phyloP scores from a whole-genome alignment of 495 filamentous ascomycete species.

The Podospora anserina region DNA sequence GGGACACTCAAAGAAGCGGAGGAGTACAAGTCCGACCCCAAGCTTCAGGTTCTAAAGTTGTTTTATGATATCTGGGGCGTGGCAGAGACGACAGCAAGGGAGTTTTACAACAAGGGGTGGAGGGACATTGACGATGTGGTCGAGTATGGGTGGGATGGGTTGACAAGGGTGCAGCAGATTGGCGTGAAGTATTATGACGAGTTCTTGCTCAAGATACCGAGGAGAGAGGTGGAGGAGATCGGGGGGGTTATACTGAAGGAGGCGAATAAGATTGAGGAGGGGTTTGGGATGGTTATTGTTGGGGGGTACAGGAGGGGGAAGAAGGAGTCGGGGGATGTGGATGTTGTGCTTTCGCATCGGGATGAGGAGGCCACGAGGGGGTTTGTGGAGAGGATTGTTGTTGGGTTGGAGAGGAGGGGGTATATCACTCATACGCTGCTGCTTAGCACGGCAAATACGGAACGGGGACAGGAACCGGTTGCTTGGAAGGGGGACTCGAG shows the following conservation, averaged over 20 bases:
- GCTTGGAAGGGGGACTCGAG: constrained; percentile 45
- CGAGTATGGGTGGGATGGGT: constrained; percentile 71
- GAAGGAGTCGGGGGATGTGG: constrained; percentile 69
- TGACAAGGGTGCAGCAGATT: constrained; percentile 84
- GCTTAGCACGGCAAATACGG: constrained; percentile 60
- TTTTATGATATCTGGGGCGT: constrained; percentile 91
- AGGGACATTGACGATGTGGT: constrained; percentile 71
- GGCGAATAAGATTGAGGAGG: constrained; percentile 52
- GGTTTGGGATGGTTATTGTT: constrained; percentile 69
- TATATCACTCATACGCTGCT: constrained; percentile 83
- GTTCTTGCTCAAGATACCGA: constrained; percentile 66
- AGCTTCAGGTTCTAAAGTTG: constrained; percentile 57
- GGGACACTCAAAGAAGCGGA: constrained; percentile 60
- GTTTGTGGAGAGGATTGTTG: constrained; percentile 65
- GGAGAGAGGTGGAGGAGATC: constrained; percentile 71
- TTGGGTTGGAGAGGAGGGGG: constrained; percentile 59
- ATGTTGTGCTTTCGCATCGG: constrained; percentile 79
- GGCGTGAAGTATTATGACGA: constrained; percentile 96
- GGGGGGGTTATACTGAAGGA: constrained; percentile 57
- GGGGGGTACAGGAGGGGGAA: constrained; percentile 89
- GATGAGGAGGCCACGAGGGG: constrained; percentile 61
- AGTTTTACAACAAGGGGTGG: constrained; percentile 84
- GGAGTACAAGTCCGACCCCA: constrained; percentile 61
- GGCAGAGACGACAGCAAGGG: constrained; percentile 73
- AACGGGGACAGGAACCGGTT: constrained; percentile 66